phyloP scores from a whole-genome alignment of 2,329 filamentous ascomycete genomes.

The Cyphellophora attinorum region DNA sequence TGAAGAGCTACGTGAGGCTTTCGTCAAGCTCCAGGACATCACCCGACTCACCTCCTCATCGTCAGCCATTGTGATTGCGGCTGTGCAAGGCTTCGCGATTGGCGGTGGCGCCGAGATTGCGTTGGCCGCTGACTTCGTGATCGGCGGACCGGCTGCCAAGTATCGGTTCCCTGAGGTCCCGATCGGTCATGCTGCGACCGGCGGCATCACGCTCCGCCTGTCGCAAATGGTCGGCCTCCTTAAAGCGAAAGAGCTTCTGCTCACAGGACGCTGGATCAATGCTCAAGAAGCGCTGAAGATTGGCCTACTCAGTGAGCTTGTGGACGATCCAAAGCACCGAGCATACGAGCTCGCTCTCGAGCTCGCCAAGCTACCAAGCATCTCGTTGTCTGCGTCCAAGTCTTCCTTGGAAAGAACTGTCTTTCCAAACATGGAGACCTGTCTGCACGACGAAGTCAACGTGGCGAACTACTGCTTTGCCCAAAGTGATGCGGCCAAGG shows the following conservation, averaged over 20 bases:
- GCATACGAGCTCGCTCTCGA: slow-evolving; percentile 7
- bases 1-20: slow-evolving; percentile 6
- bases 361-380: slow-evolving; percentile 5
- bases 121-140: slow-evolving; percentile 10
- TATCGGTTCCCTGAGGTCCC: slow-evolving; percentile 8
- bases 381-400: slow-evolving; percentile 5
- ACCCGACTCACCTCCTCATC: slow-evolving; percentile 5
- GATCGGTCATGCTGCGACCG: slow-evolving; percentile 9
- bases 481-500: slow-evolving; percentile 7
- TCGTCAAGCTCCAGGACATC: slow-evolving; percentile 9
- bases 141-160: slow-evolving; percentile 8
- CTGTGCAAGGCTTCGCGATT: slow-evolving; percentile 9
- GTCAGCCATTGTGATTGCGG: slow-evolving; percentile 4
- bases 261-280: slow-evolving; percentile 4
- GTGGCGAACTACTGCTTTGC: slow-evolving; percentile 10
- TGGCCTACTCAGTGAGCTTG: slow-evolving; percentile 7
- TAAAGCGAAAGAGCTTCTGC: slow-evolving; percentile 6
- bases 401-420: slow-evolving; percentile 5
- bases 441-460: slow-evolving; percentile 7
- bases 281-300: slow-evolving; percentile 7
- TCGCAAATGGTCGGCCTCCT: slow-evolving; percentile 7
- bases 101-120: slow-evolving; percentile 10
- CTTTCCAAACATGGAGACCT: slow-evolving; percentile 7
- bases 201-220: slow-evolving; percentile 10
- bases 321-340: slow-evolving; percentile 6